A percentile compares a stretch with the other conserved stretches of the same genome.
Conservation (phyloP, 2,329 filamentous ascomycete species). For the Sporothrix schenckii region DNA sequence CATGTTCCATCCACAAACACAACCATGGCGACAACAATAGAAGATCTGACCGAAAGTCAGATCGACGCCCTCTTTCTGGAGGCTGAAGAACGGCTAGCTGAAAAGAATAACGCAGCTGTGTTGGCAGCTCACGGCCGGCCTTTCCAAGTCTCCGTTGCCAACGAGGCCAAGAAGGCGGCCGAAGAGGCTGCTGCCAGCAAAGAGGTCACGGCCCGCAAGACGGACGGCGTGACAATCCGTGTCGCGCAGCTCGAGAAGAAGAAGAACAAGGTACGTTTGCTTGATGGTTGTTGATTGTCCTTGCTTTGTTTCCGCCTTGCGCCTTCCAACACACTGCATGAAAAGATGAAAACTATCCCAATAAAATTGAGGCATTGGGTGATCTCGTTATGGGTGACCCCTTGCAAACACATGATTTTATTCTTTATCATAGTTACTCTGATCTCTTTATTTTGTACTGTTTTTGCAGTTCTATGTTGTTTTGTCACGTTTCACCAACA, state of each 20-base stretch:
- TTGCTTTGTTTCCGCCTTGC: neutral
- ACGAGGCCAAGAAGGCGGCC: conserved; percentile 33
- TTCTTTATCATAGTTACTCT: conserved; percentile 73
- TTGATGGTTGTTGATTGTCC: neutral
- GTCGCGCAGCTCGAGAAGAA: conserved; percentile 39
- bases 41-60: conserved; percentile 44
- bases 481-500: conserved; percentile 21
- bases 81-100: conserved; percentile 46
- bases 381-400: conserved; percentile 78
- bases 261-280: conserved; percentile 42
- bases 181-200: conserved; percentile 30
- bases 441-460: conserved; percentile 43
- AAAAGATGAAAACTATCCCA: conserved; percentile 74
- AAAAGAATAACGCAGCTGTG: conserved; percentile 31
- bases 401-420: conserved; percentile 63
- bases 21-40: conserved; percentile 38
- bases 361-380: conserved; percentile 73
- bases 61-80: conserved; percentile 47
- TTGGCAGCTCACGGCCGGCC: conserved; percentile 16
- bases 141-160: conserved; percentile 25
- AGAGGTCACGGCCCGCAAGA: conserved; percentile 26
- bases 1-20: conserved; percentile 25
- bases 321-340: conserved; percentile 43
- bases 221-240: conserved; percentile 40
- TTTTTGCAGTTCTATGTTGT: conserved; percentile 36